These are phyloP conservation scores for Colletotrichum sp. DNA, from an alignment of 2,329 filamentous ascomycete genomes.

Conservation along the genomic window DNA sequence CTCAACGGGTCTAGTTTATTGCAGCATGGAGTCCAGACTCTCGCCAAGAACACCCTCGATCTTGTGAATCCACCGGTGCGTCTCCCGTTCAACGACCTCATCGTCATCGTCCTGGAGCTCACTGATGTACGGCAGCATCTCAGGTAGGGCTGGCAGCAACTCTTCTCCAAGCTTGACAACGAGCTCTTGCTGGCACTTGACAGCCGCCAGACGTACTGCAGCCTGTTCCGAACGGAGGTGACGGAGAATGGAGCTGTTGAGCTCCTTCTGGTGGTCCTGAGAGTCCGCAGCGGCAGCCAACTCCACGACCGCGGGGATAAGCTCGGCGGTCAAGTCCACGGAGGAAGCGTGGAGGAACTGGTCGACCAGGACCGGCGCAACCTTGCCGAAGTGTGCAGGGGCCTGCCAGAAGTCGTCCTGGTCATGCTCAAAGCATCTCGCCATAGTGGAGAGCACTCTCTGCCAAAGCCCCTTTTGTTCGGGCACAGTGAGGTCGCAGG, in stretches of 20 bases:
- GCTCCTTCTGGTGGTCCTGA: constrained; percentile 86
- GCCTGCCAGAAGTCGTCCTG: constrained; percentile 97
- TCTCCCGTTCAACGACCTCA: constrained; percentile 89
- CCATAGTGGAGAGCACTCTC: constrained; percentile 73
- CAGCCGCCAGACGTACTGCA: constrained; percentile 78
- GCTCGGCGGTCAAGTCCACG: constrained; percentile 51
- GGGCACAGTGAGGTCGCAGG: constrained; percentile 50
- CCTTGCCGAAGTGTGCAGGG: constrained; percentile 80
- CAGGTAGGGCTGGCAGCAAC: constrained; percentile 87
- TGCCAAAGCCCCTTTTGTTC: constrained; percentile 68
- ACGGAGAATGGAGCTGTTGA: constrained; percentile 80
- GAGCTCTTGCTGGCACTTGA: constrained; percentile 81
- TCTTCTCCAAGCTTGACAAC: constrained; percentile 87
- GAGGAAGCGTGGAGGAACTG: constrained; percentile 63
- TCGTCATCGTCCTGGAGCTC: constrained; percentile 97
- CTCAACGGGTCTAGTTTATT: constrained; percentile 53
- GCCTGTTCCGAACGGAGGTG: constrained; percentile 77
- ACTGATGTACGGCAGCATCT: constrained; percentile 96
- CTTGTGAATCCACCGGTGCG: constrained; percentile 85
- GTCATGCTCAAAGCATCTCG: constrained; percentile 83
- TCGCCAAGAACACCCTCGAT: constrained; percentile 92
- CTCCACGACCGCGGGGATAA: constrained; percentile 79
- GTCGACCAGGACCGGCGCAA: constrained; percentile 71
- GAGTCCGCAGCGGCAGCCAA: constrained; percentile 83
- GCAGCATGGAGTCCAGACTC: constrained; percentile 90